Percentiles rank a stretch among this genome's conserved stretches.
phyloP scores from a whole-genome alignment of 352 stramenopile genomes.

The Elongisporangium prolatum region DNA sequence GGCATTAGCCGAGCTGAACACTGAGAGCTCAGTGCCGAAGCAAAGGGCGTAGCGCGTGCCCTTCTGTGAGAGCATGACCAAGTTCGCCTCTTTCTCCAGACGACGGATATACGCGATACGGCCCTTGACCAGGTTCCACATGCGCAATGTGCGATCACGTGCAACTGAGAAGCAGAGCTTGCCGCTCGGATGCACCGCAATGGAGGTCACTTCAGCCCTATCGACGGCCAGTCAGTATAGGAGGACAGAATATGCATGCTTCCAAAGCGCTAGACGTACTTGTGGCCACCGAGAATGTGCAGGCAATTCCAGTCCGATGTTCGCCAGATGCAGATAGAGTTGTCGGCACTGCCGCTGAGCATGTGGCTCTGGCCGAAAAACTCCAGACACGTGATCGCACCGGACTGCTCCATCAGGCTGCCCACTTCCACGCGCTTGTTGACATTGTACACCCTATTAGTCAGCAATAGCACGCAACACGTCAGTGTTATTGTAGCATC shows the following conservation, averaged over 20 bases:
- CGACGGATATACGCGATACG: slow-evolving; percentile 85
- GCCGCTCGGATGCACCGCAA: slow-evolving; percentile 85
- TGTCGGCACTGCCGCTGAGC: slow-evolving; percentile 83
- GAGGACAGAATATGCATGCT: no score
- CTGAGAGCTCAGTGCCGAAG: slow-evolving; percentile 67
- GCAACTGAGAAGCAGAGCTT: slow-evolving; percentile 86
- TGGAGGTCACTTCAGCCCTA: slow-evolving; percentile 76
- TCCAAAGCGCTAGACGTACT: slow-evolving; percentile 43
- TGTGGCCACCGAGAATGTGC: slow-evolving; percentile 86
- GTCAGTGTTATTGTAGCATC: background rate
- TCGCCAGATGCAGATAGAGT: slow-evolving; percentile 88
- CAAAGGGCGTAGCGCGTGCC: slow-evolving; percentile 65
- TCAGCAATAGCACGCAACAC: background rate
- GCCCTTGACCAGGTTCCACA: slow-evolving; percentile 90
- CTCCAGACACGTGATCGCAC: slow-evolving; percentile 81
- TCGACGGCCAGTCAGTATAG: no score
- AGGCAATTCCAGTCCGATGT: slow-evolving; percentile 88
- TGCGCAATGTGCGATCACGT: slow-evolving; percentile 77
- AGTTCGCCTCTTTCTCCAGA: slow-evolving; percentile 72
- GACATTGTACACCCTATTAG: slow-evolving; percentile 81
- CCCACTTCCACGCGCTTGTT: slow-evolving; percentile 85
- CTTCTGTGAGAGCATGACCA: slow-evolving; percentile 74
- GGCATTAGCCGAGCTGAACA: slow-evolving; percentile 39
- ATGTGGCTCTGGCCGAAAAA: slow-evolving; percentile 86
- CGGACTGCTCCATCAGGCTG: slow-evolving; percentile 84